Base-by-base conservation (phyloP, 805 yeast species). In the Candida pini region DNA sequence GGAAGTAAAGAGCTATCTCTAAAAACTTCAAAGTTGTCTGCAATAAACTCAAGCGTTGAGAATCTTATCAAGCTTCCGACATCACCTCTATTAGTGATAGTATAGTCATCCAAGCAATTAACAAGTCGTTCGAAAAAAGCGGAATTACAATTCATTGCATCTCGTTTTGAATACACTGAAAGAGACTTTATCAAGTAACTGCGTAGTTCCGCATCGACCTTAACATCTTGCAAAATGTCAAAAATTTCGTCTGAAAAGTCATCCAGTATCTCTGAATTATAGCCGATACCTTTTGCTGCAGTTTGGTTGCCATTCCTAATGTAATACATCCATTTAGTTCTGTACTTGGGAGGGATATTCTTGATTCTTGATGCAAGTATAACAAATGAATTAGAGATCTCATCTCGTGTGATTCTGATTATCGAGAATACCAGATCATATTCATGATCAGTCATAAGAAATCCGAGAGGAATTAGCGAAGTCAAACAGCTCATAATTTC, bases 61-160 rank as follows among this genome's bases (percentile, higher is more conserved):
- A 29, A 26, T 30, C 97, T 62, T 1, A 87, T 71, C 47, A 76
- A 71, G 30, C 85, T 74, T 2, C 97, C 97, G n/a, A 88, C 89
- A 60, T 89, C 97, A 8, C 97, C 97, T 49, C 85, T 82, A 18
- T 75, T 74, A 0, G 90, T 83, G 2, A 72, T 61, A 0, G 95
- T 75, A 53, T 88, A 87, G 48, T 89, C 96, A 41, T 81, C 79
- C 10, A 90, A 56, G 22, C 74, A 70, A 2, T 41, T 44, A 1
- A 69, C 28, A 4, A 68, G 29, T 3, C 13, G 3, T 31, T 12
- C 31, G 41, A 24, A 18, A 40, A 24, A n/a, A 15, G 5, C 6
- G 10, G 14, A 36, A 48, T 13, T 2, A 49, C 40, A n/a, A n/a
- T 0, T 42, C 36, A 13, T 35, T 33, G 8, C 18, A 19, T 5